Percentiles rank a stretch among this genome's conserved stretches.
Conservation (phyloP, 139 green algal genomes). For the Monoraphidium neglectum region DNA sequence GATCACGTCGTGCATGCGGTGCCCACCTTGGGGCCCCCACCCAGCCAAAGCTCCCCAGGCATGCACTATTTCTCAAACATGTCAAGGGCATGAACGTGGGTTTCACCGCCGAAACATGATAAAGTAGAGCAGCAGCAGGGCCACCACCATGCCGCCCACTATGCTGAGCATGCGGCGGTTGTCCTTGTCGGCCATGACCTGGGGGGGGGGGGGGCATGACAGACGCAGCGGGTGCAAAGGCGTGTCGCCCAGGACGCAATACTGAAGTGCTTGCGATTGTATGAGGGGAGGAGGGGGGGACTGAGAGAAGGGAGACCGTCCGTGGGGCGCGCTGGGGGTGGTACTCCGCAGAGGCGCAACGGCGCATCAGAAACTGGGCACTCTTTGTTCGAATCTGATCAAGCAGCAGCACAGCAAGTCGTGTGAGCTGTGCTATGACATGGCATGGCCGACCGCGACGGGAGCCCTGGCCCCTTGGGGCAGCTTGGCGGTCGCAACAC, state of each 20-base stretch:
- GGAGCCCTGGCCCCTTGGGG: too few species aligned
- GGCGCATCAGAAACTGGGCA: too few species aligned
- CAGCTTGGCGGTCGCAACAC: too few species aligned
- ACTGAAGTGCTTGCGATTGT: neutral
- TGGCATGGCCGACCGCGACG: neutral
- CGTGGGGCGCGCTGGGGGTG: neutral
- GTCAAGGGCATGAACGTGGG: too few species aligned
- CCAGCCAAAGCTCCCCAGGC: too few species aligned
- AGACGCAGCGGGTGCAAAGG: neutral
- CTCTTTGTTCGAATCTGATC: neutral
- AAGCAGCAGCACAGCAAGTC: neutral
- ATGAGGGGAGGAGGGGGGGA: neutral
- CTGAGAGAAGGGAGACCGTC: neutral
- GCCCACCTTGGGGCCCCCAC: too few species aligned
- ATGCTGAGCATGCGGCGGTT: constrained; percentile 48
- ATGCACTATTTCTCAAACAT: too few species aligned
- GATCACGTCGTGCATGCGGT: too few species aligned
- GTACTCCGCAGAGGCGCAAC: neutral
- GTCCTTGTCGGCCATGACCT: constrained; percentile 57
- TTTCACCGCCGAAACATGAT: constrained; percentile 24
- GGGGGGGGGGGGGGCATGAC: neutral
- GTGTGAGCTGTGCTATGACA: neutral
- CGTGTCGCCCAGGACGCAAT: neutral
- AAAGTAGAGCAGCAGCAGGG: constrained; percentile 68
- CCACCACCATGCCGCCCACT: constrained; percentile 20